Evolutionary conservation across 306 rosid genomes (phyloP).

Genomic region (Quercus cerris): DNA sequence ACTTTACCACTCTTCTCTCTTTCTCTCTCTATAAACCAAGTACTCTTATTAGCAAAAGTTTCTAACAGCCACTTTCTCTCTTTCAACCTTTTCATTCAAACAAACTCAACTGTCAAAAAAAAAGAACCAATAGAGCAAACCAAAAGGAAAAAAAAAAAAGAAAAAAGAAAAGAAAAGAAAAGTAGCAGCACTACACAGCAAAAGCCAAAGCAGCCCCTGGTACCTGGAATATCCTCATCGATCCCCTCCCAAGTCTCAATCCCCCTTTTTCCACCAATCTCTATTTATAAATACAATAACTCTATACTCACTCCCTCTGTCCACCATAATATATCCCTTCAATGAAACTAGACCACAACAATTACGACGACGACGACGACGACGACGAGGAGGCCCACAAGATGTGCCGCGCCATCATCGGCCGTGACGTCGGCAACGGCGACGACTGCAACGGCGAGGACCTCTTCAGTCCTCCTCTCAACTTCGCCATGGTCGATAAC

Average conservation of each 20-base stretch:
- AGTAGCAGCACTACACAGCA: background rate
- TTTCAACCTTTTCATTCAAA: background rate
- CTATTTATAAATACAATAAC: background rate
- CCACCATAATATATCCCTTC: background rate
- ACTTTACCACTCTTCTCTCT: background rate
- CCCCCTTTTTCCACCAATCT: no score
- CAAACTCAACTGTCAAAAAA: conserved; percentile 1
- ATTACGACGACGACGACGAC: background rate
- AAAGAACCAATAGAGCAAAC: background rate
- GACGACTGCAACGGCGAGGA: conserved; percentile 42
- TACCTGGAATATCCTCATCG: conserved; percentile 42
- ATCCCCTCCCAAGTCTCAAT: conserved; percentile 23
- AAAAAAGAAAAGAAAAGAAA: background rate
- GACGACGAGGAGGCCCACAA: conserved; percentile 1
- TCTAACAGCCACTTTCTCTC: background rate
- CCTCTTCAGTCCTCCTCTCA: conserved; percentile 76
- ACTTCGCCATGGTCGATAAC: conserved; percentile 87
- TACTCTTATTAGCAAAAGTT: background rate
- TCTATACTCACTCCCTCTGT: background rate
- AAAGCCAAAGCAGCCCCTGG: background rate
- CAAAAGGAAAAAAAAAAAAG: background rate
- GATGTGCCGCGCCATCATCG: conserved; percentile 50
- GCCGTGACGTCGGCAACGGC: background rate
- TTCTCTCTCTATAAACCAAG: background rate
- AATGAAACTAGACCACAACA: conserved; percentile 53